Conservation (phyloP, 2,329 filamentous ascomycete species). For the Penicillium sp. region DNA sequence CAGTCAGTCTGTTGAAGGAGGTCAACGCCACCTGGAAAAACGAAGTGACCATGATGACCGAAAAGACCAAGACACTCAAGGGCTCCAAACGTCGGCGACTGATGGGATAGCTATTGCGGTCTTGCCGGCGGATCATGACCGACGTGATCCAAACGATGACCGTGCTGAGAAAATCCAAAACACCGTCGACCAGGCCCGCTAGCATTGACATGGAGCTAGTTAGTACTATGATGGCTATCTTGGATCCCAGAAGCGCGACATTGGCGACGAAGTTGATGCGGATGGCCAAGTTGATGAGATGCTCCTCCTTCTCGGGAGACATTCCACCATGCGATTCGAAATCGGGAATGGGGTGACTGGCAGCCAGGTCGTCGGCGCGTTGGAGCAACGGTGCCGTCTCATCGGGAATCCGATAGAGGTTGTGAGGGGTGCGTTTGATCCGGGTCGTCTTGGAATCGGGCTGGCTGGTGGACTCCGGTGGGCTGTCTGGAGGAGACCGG, state of each 20-base stretch:
- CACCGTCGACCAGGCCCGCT: constrained; percentile 64
- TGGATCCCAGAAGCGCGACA: constrained; percentile 68
- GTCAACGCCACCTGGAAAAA: constrained; percentile 62
- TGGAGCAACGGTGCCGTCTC: constrained; percentile 31
- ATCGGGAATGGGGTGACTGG: constrained; percentile 47
- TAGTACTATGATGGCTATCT: constrained; percentile 72
- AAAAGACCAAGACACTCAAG: constrained; percentile 65
- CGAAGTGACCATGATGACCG: constrained; percentile 65
- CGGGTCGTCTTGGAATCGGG: constrained; percentile 26
- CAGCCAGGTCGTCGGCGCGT: constrained; percentile 55
- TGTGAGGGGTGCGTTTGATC: constrained; percentile 76
- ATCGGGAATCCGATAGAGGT: constrained; percentile 69
- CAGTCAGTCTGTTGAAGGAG: constrained; percentile 57
- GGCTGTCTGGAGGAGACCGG: not conserved
- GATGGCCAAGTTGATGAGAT: constrained; percentile 81
- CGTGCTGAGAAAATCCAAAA: constrained; percentile 65
- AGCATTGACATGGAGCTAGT: constrained; percentile 68
- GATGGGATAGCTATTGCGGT: constrained; percentile 62
- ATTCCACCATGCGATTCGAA: constrained; percentile 44
- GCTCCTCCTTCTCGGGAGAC: constrained; percentile 66
- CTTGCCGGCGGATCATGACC: constrained; percentile 58
- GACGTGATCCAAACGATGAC: constrained; percentile 62
- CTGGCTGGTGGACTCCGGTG: constrained; percentile 50
- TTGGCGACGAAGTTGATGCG: constrained; percentile 83
- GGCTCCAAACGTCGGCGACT: constrained; percentile 63